Percentiles rank a stretch among this genome's conserved stretches.
Evolutionary conservation across 768 basidiomycete species (phyloP).

Genomic region (Hygrophoropsis aurantiaca): DNA sequence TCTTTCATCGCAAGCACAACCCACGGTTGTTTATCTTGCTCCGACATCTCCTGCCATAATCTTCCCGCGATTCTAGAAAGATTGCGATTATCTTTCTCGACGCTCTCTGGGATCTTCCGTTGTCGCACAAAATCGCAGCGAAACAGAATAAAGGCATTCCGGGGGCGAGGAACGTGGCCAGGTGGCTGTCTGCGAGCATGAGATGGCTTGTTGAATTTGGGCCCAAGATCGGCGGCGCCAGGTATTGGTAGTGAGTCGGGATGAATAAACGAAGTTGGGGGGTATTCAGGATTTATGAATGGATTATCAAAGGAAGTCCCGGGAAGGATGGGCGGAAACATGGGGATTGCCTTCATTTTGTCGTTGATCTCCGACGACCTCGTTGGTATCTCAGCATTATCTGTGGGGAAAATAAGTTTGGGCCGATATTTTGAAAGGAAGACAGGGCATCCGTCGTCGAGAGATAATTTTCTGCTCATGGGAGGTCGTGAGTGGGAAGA

Average conservation of each 20-base stretch:
- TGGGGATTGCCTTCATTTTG: not conserved
- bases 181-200: conserved; percentile 48
- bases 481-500: conserved; percentile 11
- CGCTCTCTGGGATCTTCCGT: conserved; percentile 50
- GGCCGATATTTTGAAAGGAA: conserved; percentile 23
- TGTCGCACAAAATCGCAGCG: conserved; percentile 71
- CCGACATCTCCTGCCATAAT: conserved; percentile 61
- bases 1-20: conserved; percentile 48
- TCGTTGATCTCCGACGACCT: too few species aligned
- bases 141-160: conserved; percentile 81
- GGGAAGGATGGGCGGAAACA: not conserved
- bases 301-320: too few species aligned
- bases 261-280: not conserved
- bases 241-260: conserved; percentile 5
- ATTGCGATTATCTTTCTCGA: conserved; percentile 67
- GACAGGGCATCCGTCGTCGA: conserved; percentile 29
- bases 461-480: conserved; percentile 27
- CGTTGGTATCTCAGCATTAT: not conserved
- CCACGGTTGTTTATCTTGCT: conserved; percentile 49
- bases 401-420: not conserved
- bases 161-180: conserved; percentile 67
- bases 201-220: conserved; percentile 35
- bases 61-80: conserved; percentile 66
- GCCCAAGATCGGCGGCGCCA: conserved; percentile 6
- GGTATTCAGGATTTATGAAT: too few species aligned